These are phyloP conservation scores for Phaeophleospora eucalypticola DNA, from an alignment of 2,329 filamentous ascomycete genomes.

Conservation along the genomic window DNA sequence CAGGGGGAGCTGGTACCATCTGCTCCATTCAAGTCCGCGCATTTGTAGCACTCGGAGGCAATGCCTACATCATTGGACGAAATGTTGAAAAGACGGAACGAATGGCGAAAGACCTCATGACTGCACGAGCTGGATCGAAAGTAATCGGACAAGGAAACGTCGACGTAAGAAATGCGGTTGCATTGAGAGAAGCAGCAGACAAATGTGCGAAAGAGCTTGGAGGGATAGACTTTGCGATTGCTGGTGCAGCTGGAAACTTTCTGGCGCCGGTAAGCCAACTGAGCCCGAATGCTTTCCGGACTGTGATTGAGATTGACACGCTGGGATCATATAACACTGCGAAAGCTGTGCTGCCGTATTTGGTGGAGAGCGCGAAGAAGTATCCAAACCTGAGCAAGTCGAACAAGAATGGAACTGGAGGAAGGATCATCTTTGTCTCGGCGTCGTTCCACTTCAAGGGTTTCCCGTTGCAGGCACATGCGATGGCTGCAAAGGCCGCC, in stretches of 20 bases:
- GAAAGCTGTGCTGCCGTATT: constrained; percentile 82
- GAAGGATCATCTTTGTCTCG: constrained; percentile 83
- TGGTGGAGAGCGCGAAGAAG: constrained; percentile 67
- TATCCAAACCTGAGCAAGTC: constrained; percentile 56
- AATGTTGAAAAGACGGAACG: constrained; percentile 82
- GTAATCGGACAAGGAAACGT: constrained; percentile 78
- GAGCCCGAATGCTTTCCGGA: constrained; percentile 84
- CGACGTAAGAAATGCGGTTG: constrained; percentile 65
- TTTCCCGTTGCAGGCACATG: constrained; percentile 80
- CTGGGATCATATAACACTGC: constrained; percentile 91
- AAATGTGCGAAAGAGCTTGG: constrained; percentile 79
- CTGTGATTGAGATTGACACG: constrained; percentile 94
- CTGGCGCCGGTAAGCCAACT: constrained; percentile 78
- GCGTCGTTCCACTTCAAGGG: constrained; percentile 90
- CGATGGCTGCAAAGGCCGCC: constrained; percentile 85
- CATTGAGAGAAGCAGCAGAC: constrained; percentile 69
- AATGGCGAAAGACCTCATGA: constrained; percentile 76
- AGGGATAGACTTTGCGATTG: constrained; percentile 86
- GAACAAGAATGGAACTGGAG: constrained; percentile 52
- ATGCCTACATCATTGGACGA: constrained; percentile 90
- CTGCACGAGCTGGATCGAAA: constrained; percentile 70
- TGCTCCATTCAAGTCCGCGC: constrained; percentile 92
- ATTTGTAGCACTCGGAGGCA: constrained; percentile 82
- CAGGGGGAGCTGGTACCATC: constrained; percentile 87
- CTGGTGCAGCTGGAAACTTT: constrained; percentile 94